phyloP scores from a whole-genome alignment of 768 basidiomycete species.

The Boletus sensibilis region DNA sequence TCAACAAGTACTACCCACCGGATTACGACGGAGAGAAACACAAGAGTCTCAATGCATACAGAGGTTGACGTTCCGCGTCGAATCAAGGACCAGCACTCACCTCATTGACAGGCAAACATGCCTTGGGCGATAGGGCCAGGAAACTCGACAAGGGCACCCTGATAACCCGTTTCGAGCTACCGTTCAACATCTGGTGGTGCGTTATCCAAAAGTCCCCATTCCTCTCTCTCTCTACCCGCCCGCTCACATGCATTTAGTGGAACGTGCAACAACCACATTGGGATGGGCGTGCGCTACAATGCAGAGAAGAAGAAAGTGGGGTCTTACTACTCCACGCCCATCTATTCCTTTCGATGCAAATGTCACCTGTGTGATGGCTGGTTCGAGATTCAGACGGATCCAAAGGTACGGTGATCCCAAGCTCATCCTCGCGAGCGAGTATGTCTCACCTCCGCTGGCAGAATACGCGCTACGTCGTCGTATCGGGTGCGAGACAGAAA shows the following conservation, averaged over 20 bases:
- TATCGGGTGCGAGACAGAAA: constrained; percentile 90
- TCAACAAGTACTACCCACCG: constrained; percentile 80
- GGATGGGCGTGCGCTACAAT: constrained; percentile 99
- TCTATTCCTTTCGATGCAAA: constrained; percentile 95
- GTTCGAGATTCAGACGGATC: constrained; percentile 98
- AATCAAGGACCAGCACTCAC: background rate
- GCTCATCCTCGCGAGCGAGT: background rate
- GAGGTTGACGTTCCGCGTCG: constrained; percentile 44
- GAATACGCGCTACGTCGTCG: constrained; percentile 95
- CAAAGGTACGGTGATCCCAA: constrained; percentile 58
- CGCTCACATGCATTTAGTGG: constrained; percentile 49
- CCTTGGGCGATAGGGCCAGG: constrained; percentile 87
- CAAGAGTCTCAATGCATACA: constrained; percentile 67
- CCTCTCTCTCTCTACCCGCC: too few species aligned
- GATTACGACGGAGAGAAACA: constrained; percentile 73
- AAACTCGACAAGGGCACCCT: constrained; percentile 96
- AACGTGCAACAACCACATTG: constrained; percentile 94
- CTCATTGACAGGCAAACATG: constrained; percentile 75
- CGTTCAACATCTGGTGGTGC: constrained; percentile 96
- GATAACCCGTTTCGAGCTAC: constrained; percentile 92
- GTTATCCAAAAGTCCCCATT: constrained; percentile 21
- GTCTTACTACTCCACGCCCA: constrained; percentile 90
- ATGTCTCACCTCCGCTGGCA: constrained; percentile 28
- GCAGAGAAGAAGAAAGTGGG: constrained; percentile 98
- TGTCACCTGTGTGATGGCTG: constrained; percentile 95